Evolutionary conservation across 202 grass and related monocot genomes (phyloP).

Genomic region (Carex arenaria): DNA sequence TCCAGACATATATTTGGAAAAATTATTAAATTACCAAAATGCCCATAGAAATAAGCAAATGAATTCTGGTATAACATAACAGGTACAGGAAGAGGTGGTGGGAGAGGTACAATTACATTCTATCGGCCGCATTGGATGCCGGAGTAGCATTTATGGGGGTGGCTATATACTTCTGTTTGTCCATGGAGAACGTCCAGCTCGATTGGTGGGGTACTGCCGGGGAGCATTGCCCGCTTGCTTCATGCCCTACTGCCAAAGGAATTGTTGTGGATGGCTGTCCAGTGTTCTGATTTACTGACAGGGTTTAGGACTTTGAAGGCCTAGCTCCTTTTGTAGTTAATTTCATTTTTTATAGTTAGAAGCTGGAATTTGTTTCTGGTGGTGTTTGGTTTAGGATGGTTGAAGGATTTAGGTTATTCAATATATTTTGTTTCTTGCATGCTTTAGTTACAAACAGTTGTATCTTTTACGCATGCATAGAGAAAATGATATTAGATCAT

Average conservation of each 20-base stretch:
- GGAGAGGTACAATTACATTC: constrained; percentile 90
- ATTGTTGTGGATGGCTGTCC: constrained; percentile 49
- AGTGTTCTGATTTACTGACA: constrained; percentile 31
- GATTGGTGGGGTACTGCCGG: constrained; percentile 60
- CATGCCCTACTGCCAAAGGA: constrained; percentile 62
- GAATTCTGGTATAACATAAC: background rate
- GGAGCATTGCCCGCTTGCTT: constrained; percentile 65
- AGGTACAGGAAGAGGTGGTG: constrained; percentile 68
- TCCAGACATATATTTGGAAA: background rate
- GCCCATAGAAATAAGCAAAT: background rate
- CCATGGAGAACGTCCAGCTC: constrained; percentile 28
- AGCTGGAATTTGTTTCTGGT: background rate
- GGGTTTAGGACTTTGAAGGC: background rate
- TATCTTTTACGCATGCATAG: too few species aligned
- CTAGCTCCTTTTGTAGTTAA: background rate
- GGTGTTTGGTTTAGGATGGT: background rate
- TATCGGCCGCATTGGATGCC: constrained; percentile 72
- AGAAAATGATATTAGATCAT: too few species aligned
- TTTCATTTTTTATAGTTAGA: background rate
- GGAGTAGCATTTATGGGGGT: constrained; percentile 83
- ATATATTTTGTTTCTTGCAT: background rate
- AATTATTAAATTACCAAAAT: background rate
- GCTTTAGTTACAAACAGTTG: too few species aligned
- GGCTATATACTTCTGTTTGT: constrained; percentile 58
- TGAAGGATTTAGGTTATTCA: background rate